Percentiles rank a stretch among this genome's conserved stretches.
Conservation (phyloP, 2,329 filamentous ascomycete species). For the Furcasterigmium furcatum region DNA sequence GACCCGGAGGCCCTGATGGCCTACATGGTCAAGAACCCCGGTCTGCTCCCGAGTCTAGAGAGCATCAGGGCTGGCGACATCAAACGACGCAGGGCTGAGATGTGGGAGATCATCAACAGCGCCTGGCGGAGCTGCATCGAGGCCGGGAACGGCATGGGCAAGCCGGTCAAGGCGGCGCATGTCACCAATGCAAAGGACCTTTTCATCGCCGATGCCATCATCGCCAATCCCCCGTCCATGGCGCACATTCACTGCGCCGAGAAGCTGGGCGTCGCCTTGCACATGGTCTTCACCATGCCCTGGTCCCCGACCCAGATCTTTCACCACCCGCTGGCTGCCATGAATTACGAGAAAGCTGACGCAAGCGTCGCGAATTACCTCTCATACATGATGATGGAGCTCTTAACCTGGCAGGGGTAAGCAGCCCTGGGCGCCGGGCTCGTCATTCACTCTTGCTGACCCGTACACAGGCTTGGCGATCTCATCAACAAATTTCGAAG, state of each 20-base stretch:
- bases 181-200: constrained; percentile 25
- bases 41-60: constrained; percentile 29
- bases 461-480: constrained; percentile 52
- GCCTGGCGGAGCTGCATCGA: constrained; percentile 33
- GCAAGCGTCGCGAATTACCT: constrained; percentile 62
- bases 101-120: constrained; percentile 33
- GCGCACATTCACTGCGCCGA: constrained; percentile 51
- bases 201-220: constrained; percentile 52
- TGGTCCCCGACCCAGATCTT: constrained; percentile 69
- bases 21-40: constrained; percentile 37
- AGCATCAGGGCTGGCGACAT: constrained; percentile 32
- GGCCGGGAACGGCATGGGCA: constrained; percentile 25
- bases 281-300: constrained; percentile 62
- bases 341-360: constrained; percentile 56
- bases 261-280: constrained; percentile 43
- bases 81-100: constrained; percentile 26
- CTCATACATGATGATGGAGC: constrained; percentile 65
- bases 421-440: too few species aligned
- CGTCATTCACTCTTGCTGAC: not conserved
- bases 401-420: constrained; percentile 70
- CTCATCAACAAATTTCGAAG: constrained; percentile 68
- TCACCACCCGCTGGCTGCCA: constrained; percentile 64
- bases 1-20: constrained; percentile 47
- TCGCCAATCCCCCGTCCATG: constrained; percentile 51
- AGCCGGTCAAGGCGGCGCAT: constrained; percentile 19